phyloP scores from a whole-genome alignment of 345 rosid species.

The Xanthoceras sorbifolium region DNA sequence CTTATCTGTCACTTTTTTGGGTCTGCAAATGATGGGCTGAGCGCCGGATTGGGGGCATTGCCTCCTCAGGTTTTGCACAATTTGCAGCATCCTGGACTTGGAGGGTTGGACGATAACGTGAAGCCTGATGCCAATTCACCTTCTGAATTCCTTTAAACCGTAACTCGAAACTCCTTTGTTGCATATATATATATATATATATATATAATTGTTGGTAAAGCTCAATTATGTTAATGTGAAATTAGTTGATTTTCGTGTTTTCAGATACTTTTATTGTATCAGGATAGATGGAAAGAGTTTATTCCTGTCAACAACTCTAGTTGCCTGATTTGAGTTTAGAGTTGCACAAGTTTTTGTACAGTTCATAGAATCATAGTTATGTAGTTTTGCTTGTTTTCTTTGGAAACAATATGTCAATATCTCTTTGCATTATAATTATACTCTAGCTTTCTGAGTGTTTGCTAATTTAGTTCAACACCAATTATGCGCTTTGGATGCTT shows the following conservation, averaged over 20 bases:
- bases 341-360: not conserved
- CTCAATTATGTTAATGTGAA: not conserved
- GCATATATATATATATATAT: too few relatives aligned
- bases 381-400: not conserved
- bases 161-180: constrained; percentile 6
- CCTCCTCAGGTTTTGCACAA: constrained; percentile 68
- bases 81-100: constrained; percentile 68
- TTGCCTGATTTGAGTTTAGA: not conserved
- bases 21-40: constrained; percentile 52
- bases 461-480: not conserved
- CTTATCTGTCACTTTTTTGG: constrained; percentile 66
- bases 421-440: not conserved
- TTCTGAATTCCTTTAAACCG: constrained; percentile 58
- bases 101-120: constrained; percentile 49
- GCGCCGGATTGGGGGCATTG: constrained; percentile 52
- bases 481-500: not conserved
- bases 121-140: constrained; percentile 74
- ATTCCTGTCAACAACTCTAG: constrained; percentile 4
- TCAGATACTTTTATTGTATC: not conserved
- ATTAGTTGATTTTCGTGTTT: not conserved
- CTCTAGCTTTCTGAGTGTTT: not conserved
- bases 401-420: not conserved
- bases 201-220: not conserved
- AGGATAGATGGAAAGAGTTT: not conserved
- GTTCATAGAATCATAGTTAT: not conserved